Percentiles rank a stretch among this genome's conserved stretches.
phyloP scores from a whole-genome alignment of 2,329 filamentous ascomycete genomes.

The Fusarium secorum region DNA sequence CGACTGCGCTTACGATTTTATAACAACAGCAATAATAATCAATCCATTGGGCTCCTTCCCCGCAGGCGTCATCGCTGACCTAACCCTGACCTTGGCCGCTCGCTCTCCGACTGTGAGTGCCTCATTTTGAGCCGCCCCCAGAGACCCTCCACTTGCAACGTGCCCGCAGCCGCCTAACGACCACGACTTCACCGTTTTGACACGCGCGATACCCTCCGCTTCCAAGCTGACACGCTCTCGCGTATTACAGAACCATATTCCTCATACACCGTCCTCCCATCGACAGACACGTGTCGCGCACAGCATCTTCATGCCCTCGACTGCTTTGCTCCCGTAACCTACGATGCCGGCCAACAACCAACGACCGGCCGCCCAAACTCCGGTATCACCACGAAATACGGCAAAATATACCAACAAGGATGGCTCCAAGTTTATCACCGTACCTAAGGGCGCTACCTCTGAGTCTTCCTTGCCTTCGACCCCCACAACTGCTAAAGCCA shows the following conservation, averaged over 20 bases:
- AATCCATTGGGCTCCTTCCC: constrained; percentile 34
- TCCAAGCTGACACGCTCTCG: constrained; percentile 34
- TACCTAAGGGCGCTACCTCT: constrained; percentile 63
- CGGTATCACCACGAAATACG: constrained; percentile 61
- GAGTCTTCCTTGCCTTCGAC: constrained; percentile 63
- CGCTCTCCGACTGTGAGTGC: constrained; percentile 46
- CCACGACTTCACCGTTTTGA: constrained; percentile 22
- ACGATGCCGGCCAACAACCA: constrained; percentile 63
- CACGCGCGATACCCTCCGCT: constrained; percentile 32
- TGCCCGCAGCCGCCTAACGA: constrained; percentile 32
- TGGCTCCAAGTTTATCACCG: constrained; percentile 73
- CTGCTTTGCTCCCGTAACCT: constrained; percentile 46
- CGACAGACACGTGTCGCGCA: constrained; percentile 44
- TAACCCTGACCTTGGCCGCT: constrained; percentile 47
- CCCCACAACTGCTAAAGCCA: constrained; percentile 55
- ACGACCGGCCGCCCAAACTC: constrained; percentile 57
- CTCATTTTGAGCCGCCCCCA: constrained; percentile 48
- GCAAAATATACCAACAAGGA: constrained; percentile 74
- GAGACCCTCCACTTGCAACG: constrained; percentile 42
- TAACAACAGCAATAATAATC: constrained; percentile 24
- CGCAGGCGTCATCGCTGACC: constrained; percentile 52
- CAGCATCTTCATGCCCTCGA: constrained; percentile 51
- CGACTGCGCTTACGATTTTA: constrained; percentile 16
- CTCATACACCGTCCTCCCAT: constrained; percentile 28
- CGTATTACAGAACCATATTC: constrained; percentile 26